These are phyloP conservation scores for Lasiodiplodia sp. DNA, from an alignment of 2,329 filamentous ascomycete genomes.

Conservation along the genomic window DNA sequence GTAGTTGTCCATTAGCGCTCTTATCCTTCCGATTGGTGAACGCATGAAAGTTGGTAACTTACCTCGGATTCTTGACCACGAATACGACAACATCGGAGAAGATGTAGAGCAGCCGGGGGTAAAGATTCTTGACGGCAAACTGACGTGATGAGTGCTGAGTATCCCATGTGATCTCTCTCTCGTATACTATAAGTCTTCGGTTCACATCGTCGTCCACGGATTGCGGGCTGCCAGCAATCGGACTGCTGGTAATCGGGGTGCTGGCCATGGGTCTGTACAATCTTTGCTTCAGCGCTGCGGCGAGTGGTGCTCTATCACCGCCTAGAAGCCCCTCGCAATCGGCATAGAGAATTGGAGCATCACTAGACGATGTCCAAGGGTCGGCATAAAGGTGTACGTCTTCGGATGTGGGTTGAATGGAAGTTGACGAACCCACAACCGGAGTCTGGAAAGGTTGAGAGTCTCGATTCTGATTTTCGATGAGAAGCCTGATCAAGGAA, in stretches of 20 bases:
- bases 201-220: background rate
- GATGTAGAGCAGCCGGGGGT: constrained; percentile 52
- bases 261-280: background rate
- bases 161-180: constrained; percentile 35
- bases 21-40: too few relatives aligned
- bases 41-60: background rate
- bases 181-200: too few relatives aligned
- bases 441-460: constrained; percentile 46
- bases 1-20: too few relatives aligned
- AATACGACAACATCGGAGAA: constrained; percentile 56
- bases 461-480: constrained; percentile 42
- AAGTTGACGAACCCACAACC: constrained; percentile 53
- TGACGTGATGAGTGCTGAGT: constrained; percentile 37
- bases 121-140: constrained; percentile 49
- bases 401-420: constrained; percentile 55
- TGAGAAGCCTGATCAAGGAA: constrained; percentile 58
- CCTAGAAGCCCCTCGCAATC: constrained; percentile 63
- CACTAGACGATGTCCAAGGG: constrained; percentile 50
- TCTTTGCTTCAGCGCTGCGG: constrained; percentile 30
- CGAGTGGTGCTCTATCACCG: constrained; percentile 53
- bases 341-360: constrained; percentile 56
- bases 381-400: constrained; percentile 63
- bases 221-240: background rate
- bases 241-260: background rate
- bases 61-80: constrained; percentile 49